These are phyloP conservation scores for Pugionium cornutum DNA, from an alignment of 345 rosid genomes.

Conservation along the genomic window DNA sequence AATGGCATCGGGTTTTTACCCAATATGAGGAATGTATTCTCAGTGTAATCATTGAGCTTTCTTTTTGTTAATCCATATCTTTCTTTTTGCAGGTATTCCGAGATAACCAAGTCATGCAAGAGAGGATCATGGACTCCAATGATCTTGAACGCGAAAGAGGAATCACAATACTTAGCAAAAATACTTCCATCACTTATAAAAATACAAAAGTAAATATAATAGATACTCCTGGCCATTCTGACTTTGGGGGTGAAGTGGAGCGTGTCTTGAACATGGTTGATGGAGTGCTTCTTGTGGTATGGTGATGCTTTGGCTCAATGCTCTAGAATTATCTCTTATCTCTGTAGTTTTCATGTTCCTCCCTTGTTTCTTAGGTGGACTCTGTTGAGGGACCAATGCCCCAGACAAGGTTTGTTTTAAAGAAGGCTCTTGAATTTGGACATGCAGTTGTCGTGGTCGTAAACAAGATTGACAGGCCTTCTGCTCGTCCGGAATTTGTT, in stretches of 20 bases:
- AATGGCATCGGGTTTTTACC: background rate
- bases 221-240: conserved; percentile 98
- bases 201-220: conserved; percentile 86
- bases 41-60: background rate
- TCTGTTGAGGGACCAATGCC: conserved; percentile 99
- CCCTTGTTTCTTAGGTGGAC: conserved; percentile 61
- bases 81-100: conserved; percentile 72
- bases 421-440: conserved; percentile 97
- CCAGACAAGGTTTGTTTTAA: conserved; percentile 90
- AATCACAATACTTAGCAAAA: conserved; percentile 93
- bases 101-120: conserved; percentile 86
- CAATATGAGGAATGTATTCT: background rate
- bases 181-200: conserved; percentile 87
- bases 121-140: conserved; percentile 97
- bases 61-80: conserved; percentile 5
- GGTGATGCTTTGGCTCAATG: conserved; percentile 25
- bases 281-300: conserved; percentile 97
- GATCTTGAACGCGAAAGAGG: conserved; percentile 97
- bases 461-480: conserved; percentile 92
- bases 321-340: conserved; percentile 1
- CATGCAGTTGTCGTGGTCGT: conserved; percentile 95
- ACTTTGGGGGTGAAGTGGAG: conserved; percentile 99
- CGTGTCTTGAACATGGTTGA: conserved; percentile 99
- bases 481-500: conserved; percentile 95
- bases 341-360: conserved; percentile 13